Conservation (phyloP, 2,329 filamentous ascomycete genomes). For the Tetracladium maxilliforme region DNA sequence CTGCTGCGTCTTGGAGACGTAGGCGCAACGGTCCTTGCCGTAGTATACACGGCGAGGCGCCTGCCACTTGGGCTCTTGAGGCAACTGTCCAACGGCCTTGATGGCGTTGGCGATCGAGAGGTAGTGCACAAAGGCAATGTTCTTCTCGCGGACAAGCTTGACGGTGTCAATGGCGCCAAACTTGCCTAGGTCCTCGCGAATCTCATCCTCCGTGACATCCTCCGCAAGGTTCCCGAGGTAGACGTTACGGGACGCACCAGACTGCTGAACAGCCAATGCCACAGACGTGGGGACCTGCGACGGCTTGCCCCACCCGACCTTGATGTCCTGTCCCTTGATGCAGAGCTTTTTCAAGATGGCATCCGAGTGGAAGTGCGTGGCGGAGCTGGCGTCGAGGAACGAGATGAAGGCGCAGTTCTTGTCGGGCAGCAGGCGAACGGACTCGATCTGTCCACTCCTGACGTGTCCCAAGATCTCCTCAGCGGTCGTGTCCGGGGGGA, state of each 20-base stretch:
- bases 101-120: constrained; percentile 95
- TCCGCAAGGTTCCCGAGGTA: constrained; percentile 90
- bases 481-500: constrained; percentile 90
- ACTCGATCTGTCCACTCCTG: constrained; percentile 94
- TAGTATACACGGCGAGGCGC: constrained; percentile 93
- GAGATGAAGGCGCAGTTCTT: constrained; percentile 99
- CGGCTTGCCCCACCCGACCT: constrained; percentile 98
- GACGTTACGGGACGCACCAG: constrained; percentile 89
- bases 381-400: constrained; percentile 92
- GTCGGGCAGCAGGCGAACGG: constrained; percentile 88
- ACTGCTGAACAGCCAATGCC: constrained; percentile 93
- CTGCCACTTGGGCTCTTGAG: constrained; percentile 95
- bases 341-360: constrained; percentile 99
- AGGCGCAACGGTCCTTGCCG: constrained; percentile 94
- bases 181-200: constrained; percentile 89
- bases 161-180: constrained; percentile 95
- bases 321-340: constrained; percentile 97
- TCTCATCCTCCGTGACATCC: constrained; percentile 78
- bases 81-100: constrained; percentile 92
- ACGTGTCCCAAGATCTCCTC: constrained; percentile 96
- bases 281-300: constrained; percentile 96
- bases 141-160: constrained; percentile 96
- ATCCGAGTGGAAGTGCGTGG: constrained; percentile 98
- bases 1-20: constrained; percentile 98
- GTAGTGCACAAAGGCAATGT: constrained; percentile 95